Base-by-base conservation (phyloP, 2,329 filamentous ascomycete species). In the Colletotrichum phormii region DNA sequence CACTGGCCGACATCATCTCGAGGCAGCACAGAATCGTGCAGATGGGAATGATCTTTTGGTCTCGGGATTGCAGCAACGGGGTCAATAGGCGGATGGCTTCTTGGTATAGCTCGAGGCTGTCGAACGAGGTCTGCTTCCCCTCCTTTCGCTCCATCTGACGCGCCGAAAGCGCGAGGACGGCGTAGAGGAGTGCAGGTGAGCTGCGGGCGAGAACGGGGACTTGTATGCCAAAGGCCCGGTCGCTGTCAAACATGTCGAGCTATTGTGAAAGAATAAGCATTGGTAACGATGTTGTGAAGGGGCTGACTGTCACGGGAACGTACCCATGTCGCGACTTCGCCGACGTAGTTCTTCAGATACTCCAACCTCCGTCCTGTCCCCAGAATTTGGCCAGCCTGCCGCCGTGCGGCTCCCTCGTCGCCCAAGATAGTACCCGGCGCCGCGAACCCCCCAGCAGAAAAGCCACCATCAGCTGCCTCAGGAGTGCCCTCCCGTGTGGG, bases 231-330 rank as follows among this genome's bases (percentile, higher is more conserved):
- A 91, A 90, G 4, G 84, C 84, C 22, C 86, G 84, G 31, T 85
- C 81, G 33, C 83, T 84, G 75, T 91, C 89, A 72, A 89, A 90
- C 82, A 89, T 90, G 76, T 91, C 89, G 15, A 90, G 84, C 86
- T 86, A 58, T 74, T 74, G 12, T 9, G 2, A 64, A 64, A 67
- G 13, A 67, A 71, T 66, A 1, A 72, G 69, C 53, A n/a, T n/a
- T 4, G 42, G 18, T 5, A 11, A 58, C 26, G 0, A 26, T 4
- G 9, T 49, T 8, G 33, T 0, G 29, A 13, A 61, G 24, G 5
- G 13, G 12, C 11, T 13, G 8, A 7, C 18, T 51, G 42, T 5
- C 37, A 4, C 26, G 5, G 75, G 3, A 49, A n/a, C 79, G 70
- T 73, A 86, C 84, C 87, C 87, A 89, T 26, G 85, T 86, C 3